Evolutionary conservation across 805 yeast species (phyloP).

Genomic region (Candida montana): DNA sequence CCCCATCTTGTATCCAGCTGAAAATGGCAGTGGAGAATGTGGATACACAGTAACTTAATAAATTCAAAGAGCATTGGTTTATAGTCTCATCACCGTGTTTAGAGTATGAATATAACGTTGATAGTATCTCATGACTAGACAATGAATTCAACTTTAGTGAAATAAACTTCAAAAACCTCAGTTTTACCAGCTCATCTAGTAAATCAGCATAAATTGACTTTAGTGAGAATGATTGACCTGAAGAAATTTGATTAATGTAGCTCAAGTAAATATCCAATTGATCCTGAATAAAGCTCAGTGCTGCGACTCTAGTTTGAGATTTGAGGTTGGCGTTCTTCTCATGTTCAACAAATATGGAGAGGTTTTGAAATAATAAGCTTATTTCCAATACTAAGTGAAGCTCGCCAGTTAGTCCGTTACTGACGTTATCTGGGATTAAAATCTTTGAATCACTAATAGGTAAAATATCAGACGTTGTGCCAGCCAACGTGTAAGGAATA

Average conservation of each 20-base stretch:
- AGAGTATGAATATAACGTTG: slow-evolving; percentile 43
- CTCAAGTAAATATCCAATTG: slow-evolving; percentile 39
- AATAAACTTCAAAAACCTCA: slow-evolving; percentile 53
- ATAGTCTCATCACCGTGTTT: slow-evolving; percentile 62
- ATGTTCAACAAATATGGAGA: slow-evolving; percentile 31
- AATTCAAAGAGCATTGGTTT: slow-evolving; percentile 33
- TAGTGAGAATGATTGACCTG: slow-evolving; percentile 28
- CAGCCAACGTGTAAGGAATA: slow-evolving; percentile 52
- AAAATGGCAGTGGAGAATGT: slow-evolving; percentile 60
- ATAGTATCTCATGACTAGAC: slow-evolving; percentile 48
- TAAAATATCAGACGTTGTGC: slow-evolving; percentile 54
- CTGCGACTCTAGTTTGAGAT: slow-evolving; percentile 61
- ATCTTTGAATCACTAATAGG: slow-evolving; percentile 34
- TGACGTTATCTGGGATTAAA: slow-evolving; percentile 46
- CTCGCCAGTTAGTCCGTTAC: slow-evolving; percentile 51
- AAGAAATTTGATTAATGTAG: slow-evolving; percentile 40
- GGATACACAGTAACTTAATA: slow-evolving; percentile 41
- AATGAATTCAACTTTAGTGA: slow-evolving; percentile 27
- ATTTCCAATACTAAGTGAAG: slow-evolving; percentile 62
- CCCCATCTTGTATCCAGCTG: slow-evolving; percentile 70
- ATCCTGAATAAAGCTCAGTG: slow-evolving; percentile 40
- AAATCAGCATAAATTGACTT: slow-evolving; percentile 32
- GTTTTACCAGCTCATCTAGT: slow-evolving; percentile 43
- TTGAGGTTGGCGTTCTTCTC: slow-evolving; percentile 24
- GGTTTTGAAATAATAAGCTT: slow-evolving; percentile 54